Percentiles rank a stretch among this genome's conserved stretches.
Conservation (phyloP, 495 filamentous ascomycete genomes). For the Achaetomiella virescens region DNA sequence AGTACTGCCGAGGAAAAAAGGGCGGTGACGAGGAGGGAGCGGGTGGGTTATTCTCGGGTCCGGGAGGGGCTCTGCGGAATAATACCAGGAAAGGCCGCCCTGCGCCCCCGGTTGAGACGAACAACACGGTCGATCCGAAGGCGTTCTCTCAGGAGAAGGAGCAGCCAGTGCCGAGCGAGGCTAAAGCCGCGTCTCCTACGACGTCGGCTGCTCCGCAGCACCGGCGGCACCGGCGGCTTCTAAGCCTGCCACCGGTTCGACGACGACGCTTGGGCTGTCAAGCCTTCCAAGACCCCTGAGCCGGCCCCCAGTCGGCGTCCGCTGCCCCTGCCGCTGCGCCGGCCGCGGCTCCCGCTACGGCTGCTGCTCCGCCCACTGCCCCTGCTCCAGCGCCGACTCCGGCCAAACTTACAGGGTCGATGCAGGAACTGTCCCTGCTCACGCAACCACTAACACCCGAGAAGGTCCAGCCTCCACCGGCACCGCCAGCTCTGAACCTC, state of each 20-base stretch:
- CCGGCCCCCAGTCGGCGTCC: conserved; percentile 35
- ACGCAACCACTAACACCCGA: conserved; percentile 71
- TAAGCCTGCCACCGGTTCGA: conserved; percentile 66
- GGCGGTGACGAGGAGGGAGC: conserved; percentile 52
- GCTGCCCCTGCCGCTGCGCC: conserved; percentile 30
- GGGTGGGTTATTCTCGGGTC: conserved; percentile 84
- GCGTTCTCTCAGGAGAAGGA: conserved; percentile 64
- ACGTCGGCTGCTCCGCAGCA: conserved; percentile 25
- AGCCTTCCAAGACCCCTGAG: conserved; percentile 63
- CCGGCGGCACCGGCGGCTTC: conserved; percentile 37
- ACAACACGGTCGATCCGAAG: conserved; percentile 79
- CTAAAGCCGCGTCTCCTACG: conserved; percentile 39
- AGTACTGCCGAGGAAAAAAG: conserved; percentile 64
- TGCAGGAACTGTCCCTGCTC: conserved; percentile 75
- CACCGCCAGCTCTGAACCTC: conserved; percentile 27
- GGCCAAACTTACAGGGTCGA: conserved; percentile 53
- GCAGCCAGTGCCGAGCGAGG: conserved; percentile 32
- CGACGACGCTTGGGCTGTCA: conserved; percentile 95
- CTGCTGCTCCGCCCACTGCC: conserved; percentile 21
- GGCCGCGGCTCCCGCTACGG: conserved; percentile 35
- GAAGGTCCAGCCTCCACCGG: conserved; percentile 48
- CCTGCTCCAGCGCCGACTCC: conserved; percentile 22
- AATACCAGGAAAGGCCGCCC: conserved; percentile 94
- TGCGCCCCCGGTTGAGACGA: conserved; percentile 73
- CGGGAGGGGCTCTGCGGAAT: conserved; percentile 80